Conservation (phyloP, 176 grass and related monocot genomes). For the Bolboschoenus planiculmis region DNA sequence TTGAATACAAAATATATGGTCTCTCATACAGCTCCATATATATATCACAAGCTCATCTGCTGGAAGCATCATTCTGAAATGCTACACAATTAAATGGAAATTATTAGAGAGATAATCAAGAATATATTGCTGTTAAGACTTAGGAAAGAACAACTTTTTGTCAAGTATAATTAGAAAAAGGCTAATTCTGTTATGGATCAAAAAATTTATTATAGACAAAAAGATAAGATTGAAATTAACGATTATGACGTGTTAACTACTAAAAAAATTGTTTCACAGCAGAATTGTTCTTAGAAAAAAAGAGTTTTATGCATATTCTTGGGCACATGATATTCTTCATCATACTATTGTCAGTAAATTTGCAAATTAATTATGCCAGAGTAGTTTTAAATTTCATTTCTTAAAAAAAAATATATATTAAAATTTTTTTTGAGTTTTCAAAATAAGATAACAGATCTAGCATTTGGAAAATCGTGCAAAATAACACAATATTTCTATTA, state of each 20-base stretch:
- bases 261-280: too few species aligned
- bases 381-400: too few species aligned
- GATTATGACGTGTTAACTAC: too few species aligned
- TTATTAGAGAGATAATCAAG: not conserved
- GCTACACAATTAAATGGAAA: not conserved
- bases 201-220: too few species aligned
- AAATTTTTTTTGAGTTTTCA: too few species aligned
- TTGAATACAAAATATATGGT: not conserved
- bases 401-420: not conserved
- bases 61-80: not conserved
- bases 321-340: not conserved
- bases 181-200: too few species aligned
- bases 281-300: too few species aligned
- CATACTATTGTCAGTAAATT: not conserved
- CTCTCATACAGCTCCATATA: conserved; percentile 1
- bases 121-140: not conserved
- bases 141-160: not conserved
- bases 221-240: too few species aligned
- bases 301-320: not conserved
- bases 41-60: conserved; percentile 9
- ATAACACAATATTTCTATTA: too few species aligned
- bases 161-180: not conserved
- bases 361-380: not conserved
- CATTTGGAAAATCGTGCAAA: too few species aligned
- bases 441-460: too few species aligned